Evolutionary conservation across 75 land plant genomes (phyloP), one percentile per base, ranked within the genome.

Genomic region (Pinus tabuliformis): DNA sequence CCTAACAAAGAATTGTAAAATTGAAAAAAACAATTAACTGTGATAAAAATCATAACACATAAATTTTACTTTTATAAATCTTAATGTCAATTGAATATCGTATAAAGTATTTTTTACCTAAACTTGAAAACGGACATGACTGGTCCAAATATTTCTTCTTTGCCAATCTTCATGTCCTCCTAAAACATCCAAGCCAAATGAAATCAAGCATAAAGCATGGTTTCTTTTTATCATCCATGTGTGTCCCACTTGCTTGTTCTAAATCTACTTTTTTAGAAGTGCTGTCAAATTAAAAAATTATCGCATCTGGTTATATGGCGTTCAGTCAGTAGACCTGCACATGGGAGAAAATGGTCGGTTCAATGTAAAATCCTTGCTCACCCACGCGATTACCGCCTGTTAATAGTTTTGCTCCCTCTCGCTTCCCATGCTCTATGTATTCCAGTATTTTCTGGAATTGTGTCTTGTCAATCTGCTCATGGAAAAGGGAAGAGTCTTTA

Each of bases 281-380:
- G 9, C 0, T 8, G 54, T 49, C 1, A 49, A 8, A 49, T 9
- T 8, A 49, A 49, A 9, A 49, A 49, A 8, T 0, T 39, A 8
- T 45, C 1, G 8, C 11, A 49, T 49, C 12, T 49, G 8, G 54
- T 49, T 49, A 11, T 49, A 49, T 49, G 9, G 9, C 9, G 54
- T 49, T 49, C 54, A 49, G 54, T 49, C 2, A 49, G 54, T 8
- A 11, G 1, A 49, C 94, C 85, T 83, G 77, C 45, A 94, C 95
- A 83, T 97, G 89, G 12, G 90, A 78, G 75, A 97, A 97, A 21
- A 97, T 80, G 4, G 99, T 97, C 3, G 99, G 99, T 78, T 97
- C 89, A 76, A 97, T 87, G 65, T 92, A 97, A 76, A 81, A 94
- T 11, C 99, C 99, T 75, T 88, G 86, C 6, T 78, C 73, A 30